These are phyloP conservation scores for Calonectria leucothoes DNA, from an alignment of 2,329 filamentous ascomycete genomes.

Conservation along the genomic window DNA sequence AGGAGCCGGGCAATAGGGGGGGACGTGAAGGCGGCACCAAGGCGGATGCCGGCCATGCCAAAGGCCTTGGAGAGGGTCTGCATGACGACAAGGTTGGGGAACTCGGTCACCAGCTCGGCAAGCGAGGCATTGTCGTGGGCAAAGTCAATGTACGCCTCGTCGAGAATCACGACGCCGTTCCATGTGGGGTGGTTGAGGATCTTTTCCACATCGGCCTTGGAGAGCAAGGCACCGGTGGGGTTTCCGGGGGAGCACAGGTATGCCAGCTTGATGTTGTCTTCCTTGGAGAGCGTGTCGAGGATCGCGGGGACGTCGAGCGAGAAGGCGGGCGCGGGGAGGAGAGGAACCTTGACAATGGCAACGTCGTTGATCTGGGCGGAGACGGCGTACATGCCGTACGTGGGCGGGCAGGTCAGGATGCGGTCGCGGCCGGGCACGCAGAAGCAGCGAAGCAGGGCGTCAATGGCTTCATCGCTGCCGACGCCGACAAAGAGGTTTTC, in stretches of 20 bases:
- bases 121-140: slow-evolving; percentile 80
- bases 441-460: slow-evolving; percentile 92
- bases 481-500: slow-evolving; percentile 95
- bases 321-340: slow-evolving; percentile 79
- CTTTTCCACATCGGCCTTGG: slow-evolving; percentile 77
- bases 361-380: slow-evolving; percentile 96
- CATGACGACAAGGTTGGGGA: slow-evolving; percentile 97
- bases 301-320: slow-evolving; percentile 79
- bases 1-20: slow-evolving; percentile 81
- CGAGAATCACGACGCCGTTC: slow-evolving; percentile 94
- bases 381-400: slow-evolving; percentile 98
- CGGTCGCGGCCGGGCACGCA: slow-evolving; percentile 88
- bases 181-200: slow-evolving; percentile 89
- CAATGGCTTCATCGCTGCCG: slow-evolving; percentile 96
- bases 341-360: slow-evolving; percentile 84
- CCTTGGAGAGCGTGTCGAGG: slow-evolving; percentile 68
- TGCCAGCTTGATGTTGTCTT: slow-evolving; percentile 80
- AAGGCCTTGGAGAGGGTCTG: slow-evolving; percentile 99
- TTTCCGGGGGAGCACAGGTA: slow-evolving; percentile 97
- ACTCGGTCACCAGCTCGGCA: slow-evolving; percentile 91
- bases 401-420: slow-evolving; percentile 94
- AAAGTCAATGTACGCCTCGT: slow-evolving; percentile 98
- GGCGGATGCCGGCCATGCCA: slow-evolving; percentile 90
- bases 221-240: slow-evolving; percentile 84
- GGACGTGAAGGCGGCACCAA: slow-evolving; percentile 87